Evolutionary conservation across 192 early-diverging fungal genomes (phyloP).

Genomic region (Dissophora ornata): DNA sequence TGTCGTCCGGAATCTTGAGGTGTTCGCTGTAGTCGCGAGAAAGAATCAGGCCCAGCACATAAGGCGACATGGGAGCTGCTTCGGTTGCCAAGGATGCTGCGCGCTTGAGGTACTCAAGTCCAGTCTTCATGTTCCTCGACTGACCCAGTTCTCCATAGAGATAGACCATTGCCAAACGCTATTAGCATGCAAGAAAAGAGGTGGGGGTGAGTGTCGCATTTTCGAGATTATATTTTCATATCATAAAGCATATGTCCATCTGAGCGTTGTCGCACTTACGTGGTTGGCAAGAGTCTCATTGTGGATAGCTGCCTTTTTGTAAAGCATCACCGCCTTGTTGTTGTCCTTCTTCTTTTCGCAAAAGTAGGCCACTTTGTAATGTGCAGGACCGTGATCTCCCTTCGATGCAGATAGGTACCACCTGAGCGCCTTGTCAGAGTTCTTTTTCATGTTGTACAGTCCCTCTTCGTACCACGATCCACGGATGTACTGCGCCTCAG

Average conservation of each 20-base stretch:
- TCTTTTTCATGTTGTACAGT: conserved; percentile 65
- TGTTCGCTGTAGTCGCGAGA: conserved; percentile 71
- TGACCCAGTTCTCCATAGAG: conserved; percentile 79
- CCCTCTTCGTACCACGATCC: conserved; percentile 78
- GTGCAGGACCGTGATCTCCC: conserved; percentile 70
- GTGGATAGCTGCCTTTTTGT: conserved; percentile 74
- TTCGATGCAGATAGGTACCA: conserved; percentile 74
- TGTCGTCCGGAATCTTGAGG: conserved; percentile 66
- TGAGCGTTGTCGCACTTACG: too few relatives aligned
- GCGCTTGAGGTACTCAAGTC: conserved; percentile 84
- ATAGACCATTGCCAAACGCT: conserved; percentile 83
- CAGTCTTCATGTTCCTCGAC: conserved; percentile 76
- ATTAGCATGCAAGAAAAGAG: conserved; percentile 9
- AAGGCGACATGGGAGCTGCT: conserved; percentile 78
- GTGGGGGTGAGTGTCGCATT: not conserved
- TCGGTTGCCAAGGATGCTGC: conserved; percentile 77
- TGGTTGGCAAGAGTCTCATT: conserved; percentile 75
- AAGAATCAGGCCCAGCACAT: conserved; percentile 83
- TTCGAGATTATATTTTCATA: not conserved
- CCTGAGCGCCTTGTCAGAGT: conserved; percentile 73
- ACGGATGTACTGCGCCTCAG: conserved; percentile 81
- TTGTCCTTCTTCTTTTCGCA: conserved; percentile 72
- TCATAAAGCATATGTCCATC: too few relatives aligned
- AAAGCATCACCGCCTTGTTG: conserved; percentile 73
- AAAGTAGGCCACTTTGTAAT: conserved; percentile 71